A percentile compares a stretch with the other conserved stretches of the same genome.
These are phyloP conservation scores for Rhododendron molle DNA, from an alignment of 148 eudicot genomes.

Conservation along the genomic window DNA sequence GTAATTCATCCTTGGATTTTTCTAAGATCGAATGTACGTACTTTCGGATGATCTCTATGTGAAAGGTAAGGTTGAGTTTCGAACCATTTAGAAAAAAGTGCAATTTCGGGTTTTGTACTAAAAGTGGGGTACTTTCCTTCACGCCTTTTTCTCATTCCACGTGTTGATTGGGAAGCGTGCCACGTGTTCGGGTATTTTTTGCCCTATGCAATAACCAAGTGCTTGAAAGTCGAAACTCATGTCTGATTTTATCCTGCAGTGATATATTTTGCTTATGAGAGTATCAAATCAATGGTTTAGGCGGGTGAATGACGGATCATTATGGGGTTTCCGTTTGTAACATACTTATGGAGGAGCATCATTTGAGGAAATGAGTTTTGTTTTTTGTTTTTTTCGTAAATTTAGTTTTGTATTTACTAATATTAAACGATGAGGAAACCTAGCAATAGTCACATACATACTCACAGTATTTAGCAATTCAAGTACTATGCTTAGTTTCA, in stretches of 20 bases:
- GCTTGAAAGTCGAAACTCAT: not conserved
- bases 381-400: too few species aligned
- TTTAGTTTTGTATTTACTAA: not conserved
- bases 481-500: not conserved
- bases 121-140: too few species aligned
- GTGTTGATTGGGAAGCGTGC: too few species aligned
- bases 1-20: too few species aligned
- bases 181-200: too few species aligned
- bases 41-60: too few species aligned
- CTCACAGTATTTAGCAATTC: not conserved
- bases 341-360: not conserved
- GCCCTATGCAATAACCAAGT: too few species aligned
- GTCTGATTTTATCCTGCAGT: not conserved
- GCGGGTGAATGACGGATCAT: not conserved
- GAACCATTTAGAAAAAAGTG: too few species aligned
- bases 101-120: too few species aligned
- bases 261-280: not conserved
- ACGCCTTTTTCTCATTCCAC: too few species aligned
- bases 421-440: not conserved
- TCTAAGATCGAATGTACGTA: too few species aligned
- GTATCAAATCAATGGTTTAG: not conserved
- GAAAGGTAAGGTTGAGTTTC: too few species aligned
- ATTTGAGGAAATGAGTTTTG: not conserved
- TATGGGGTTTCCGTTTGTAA: not conserved
- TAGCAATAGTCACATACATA: not conserved